phyloP scores from a whole-genome alignment of 2,329 filamentous ascomycete species.

The Ophiosphaerella herpotricha region DNA sequence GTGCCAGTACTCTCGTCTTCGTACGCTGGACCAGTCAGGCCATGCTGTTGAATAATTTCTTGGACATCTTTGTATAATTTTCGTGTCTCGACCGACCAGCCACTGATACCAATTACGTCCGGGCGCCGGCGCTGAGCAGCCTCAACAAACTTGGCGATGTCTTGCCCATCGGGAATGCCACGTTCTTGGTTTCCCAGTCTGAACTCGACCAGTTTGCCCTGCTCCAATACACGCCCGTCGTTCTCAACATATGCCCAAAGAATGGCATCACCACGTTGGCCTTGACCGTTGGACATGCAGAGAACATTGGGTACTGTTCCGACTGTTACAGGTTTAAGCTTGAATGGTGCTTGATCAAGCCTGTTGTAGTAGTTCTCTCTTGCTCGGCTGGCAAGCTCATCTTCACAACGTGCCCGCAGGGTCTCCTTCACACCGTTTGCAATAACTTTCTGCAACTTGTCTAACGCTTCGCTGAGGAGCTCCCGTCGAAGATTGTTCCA shows the following conservation, averaged over 20 bases:
- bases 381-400: slow-evolving; percentile 83
- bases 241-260: slow-evolving; percentile 94
- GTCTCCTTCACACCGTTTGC: slow-evolving; percentile 93
- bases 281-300: slow-evolving; percentile 83
- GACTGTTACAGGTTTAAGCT: slow-evolving; percentile 88
- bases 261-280: slow-evolving; percentile 77
- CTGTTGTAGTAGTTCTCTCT: slow-evolving; percentile 87
- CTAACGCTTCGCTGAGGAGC: slow-evolving; percentile 78
- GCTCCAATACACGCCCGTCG: slow-evolving; percentile 84
- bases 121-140: slow-evolving; percentile 79
- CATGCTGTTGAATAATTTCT: slow-evolving; percentile 75
- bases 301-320: slow-evolving; percentile 88
- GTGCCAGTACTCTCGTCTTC: slow-evolving; percentile 74
- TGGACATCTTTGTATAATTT: slow-evolving; percentile 82
- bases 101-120: slow-evolving; percentile 88
- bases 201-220: slow-evolving; percentile 84
- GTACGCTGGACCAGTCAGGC: slow-evolving; percentile 79
- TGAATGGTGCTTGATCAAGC: slow-evolving; percentile 94
- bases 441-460: slow-evolving; percentile 81
- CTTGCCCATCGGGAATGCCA: slow-evolving; percentile 66
- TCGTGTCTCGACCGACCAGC: slow-evolving; percentile 84
- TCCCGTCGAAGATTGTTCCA: slow-evolving; percentile 91
- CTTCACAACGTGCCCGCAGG: slow-evolving; percentile 90
- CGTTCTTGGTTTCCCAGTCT: slow-evolving; percentile 68
- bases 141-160: slow-evolving; percentile 74